Evolutionary conservation across 2,329 filamentous ascomycete species (phyloP), one percentile per base, ranked within the genome.

Genomic region (Monilinia aucupariae): DNA sequence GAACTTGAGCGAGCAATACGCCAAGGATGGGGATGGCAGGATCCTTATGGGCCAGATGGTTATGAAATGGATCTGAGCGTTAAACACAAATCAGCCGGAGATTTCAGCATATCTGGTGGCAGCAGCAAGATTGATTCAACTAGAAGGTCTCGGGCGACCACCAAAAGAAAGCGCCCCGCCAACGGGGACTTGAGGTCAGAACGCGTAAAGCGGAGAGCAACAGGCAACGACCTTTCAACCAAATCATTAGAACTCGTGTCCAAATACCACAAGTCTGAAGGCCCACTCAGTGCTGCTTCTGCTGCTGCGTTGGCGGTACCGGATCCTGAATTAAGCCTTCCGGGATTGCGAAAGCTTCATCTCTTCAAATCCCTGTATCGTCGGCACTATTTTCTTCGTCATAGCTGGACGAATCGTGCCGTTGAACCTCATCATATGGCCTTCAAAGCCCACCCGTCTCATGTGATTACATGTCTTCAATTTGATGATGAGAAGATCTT

Each of bases 401-500:
- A 90, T 73, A 92, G 88, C 73, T 99, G 94, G 94, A 97, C 96
- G 76, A 89, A 86, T 65, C 89, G 91, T 59, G 86, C 88, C 65
- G 83, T 91, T 39, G 90, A 92, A 75, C 94, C 94, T 34, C 85
- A 89, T 52, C 94, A 99, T 71, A 88, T 99, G 64, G 94, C 94
- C 5, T 97, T 99, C 76, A 87, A 91, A n/a, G 94, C 94, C 6
- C 94, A 99, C 73, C 91, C 94, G 65, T 87, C 91, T 41, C 93
- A 97, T 77, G 94, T 99, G 65, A 96, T 99, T 59, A 99, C 94
- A 20, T 99, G 94, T 74, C 82, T 99, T 61, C 92, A 99, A 74
- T 99, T 99, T 71, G 94, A 99, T 72, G 90, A 92, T 55, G 92
- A 99, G 79, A 97, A 97, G 77, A 97, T 99, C 69, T 83, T 99